Evolutionary conservation across 257 asterid species (phyloP).

Genomic region (Plantago elongata): DNA sequence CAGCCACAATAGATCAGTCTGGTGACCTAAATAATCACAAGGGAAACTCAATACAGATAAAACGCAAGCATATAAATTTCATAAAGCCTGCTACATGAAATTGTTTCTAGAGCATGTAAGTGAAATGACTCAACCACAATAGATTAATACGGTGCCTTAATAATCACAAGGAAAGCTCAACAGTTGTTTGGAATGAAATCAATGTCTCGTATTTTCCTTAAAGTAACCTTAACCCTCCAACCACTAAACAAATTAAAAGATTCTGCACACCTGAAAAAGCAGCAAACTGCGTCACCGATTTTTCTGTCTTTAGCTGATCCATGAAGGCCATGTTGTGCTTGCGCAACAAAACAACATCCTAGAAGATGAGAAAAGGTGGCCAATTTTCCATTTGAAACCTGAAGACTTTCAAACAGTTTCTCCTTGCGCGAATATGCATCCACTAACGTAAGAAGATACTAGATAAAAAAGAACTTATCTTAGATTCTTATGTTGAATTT

Average conservation of each 20-base stretch:
- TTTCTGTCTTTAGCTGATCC: slow-evolving; percentile 54
- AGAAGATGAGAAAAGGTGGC: slow-evolving; percentile 73
- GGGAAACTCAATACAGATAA: too few species aligned
- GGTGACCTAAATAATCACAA: too few species aligned
- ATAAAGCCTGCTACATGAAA: too few species aligned
- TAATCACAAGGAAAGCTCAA: too few species aligned
- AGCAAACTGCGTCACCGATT: slow-evolving; percentile 71
- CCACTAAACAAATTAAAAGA: slow-evolving; percentile 10
- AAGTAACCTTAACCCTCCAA: neutral
- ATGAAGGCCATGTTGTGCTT: slow-evolving; percentile 61
- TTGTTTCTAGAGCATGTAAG: too few species aligned
- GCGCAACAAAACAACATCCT: slow-evolving; percentile 86
- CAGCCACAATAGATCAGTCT: too few species aligned
- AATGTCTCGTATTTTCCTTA: too few species aligned
- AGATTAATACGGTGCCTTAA: too few species aligned
- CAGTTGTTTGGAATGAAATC: too few species aligned
- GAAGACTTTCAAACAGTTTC: slow-evolving; percentile 69
- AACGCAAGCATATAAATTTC: too few species aligned
- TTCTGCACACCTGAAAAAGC: slow-evolving; percentile 71
- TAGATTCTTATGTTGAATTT: slow-evolving; percentile 28
- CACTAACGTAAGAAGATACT: slow-evolving; percentile 81
- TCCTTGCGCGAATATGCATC: slow-evolving; percentile 73
- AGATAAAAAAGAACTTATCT: slow-evolving; percentile 26
- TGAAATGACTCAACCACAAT: too few species aligned
- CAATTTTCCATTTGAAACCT: slow-evolving; percentile 53